Base-by-base conservation (phyloP, 768 basidiomycete genomes). In the Omphalotus guepiniiformis region DNA sequence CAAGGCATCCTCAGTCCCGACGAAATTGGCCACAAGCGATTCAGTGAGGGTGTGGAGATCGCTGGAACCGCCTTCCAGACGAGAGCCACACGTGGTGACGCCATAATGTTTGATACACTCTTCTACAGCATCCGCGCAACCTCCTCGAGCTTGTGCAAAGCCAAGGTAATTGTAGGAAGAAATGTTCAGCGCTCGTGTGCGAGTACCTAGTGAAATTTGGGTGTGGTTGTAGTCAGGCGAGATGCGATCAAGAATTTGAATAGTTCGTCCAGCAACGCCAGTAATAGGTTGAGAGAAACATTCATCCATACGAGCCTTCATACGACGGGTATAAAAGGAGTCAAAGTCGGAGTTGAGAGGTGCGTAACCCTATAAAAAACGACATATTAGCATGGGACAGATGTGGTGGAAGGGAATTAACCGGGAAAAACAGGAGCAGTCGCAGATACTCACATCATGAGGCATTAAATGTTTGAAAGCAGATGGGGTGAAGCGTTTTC, bases 81-180 rank as follows among this genome's bases (percentile, higher is more conserved):
- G 79, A 12, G 86, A 59, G 21, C 91, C 93, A 48, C 83, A 83
- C 0, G 84, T 71, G 2, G 84, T 80, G 15, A 93, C 67, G 21
- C 95, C 95, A 59, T 93, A 94, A 3, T 83, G 80, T 53, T 73
- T 75, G 63, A 98, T 80, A 16, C 76, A 69, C 53, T 88, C 85
- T 60, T 94, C 93, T 6, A 92, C 94, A 4, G 90, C 91, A 60
- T 98, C 96, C 6, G 96, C 91, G 62, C 93, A 96, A 5, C 89
- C 88, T 12, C 96, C 96, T 3, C 80, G 78, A 13, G 86, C 88
- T 62, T 95, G 92, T 0, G 95, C 96, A 60, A 99, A 99, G 3
- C 96, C 96, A 58, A 99, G 91, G 63, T 98, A 99, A 70, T 98
- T 99, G 74, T 99, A 99, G 6, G 93, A 96, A 1, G 93, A 94